These are phyloP conservation scores for Mucuna pruriens DNA, from an alignment of 306 rosid genomes.

Conservation along the genomic window DNA sequence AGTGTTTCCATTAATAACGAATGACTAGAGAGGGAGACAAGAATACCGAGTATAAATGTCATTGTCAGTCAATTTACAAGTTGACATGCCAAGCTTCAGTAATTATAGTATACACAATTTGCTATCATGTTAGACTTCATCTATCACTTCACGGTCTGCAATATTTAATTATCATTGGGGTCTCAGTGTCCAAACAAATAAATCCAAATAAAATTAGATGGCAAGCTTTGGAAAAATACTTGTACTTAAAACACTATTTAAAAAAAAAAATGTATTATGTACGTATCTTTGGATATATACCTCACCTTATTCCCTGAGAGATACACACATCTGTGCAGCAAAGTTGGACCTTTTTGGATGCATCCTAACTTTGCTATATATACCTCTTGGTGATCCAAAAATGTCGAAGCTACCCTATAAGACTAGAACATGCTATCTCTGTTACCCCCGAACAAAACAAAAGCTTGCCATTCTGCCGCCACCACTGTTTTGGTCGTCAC, in stretches of 20 bases:
- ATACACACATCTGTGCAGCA: not conserved
- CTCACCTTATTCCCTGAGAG: no score
- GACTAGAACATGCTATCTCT: slow-evolving; percentile 24
- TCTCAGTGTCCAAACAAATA: not conserved
- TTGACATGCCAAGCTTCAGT: not conserved
- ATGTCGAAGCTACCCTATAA: slow-evolving; percentile 45
- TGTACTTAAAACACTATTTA: no score
- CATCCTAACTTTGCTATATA: not conserved
- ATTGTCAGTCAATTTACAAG: slow-evolving; percentile 1
- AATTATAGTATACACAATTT: not conserved
- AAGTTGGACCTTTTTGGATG: not conserved
- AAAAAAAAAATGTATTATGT: no score
- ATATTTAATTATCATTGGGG: not conserved
- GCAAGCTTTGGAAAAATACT: no score
- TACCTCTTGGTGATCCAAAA: slow-evolving; percentile 46
- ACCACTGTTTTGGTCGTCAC: slow-evolving; percentile 40
- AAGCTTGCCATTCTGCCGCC: slow-evolving; percentile 39
- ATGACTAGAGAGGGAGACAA: not conserved
- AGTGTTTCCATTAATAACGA: not conserved
- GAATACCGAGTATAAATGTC: slow-evolving; percentile 16
- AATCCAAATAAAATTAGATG: no score
- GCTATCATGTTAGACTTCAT: not conserved
- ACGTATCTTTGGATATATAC: no score
- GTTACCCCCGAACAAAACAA: slow-evolving; percentile 26
- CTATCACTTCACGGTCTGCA: not conserved